Conservation (phyloP, 805 yeast species). For the Wickerhamiella hasegawae region DNA sequence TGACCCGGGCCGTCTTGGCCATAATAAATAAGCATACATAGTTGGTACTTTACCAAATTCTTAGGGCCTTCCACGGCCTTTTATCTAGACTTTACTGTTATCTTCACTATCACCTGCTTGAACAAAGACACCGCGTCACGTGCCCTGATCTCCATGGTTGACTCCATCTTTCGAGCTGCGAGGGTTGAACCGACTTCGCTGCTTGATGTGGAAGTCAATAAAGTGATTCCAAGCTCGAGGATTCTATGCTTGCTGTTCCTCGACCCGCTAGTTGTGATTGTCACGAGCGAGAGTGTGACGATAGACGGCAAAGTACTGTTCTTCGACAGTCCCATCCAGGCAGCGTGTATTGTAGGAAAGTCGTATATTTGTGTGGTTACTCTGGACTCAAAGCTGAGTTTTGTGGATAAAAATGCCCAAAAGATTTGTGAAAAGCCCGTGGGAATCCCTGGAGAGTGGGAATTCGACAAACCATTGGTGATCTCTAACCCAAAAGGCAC, state of each 20-base stretch:
- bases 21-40: too few species aligned
- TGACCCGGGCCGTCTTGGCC: too few species aligned
- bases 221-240: conserved; percentile 2
- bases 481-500: not conserved
- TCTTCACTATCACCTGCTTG: too few species aligned
- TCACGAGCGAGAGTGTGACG: conserved; percentile 1
- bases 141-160: too few species aligned
- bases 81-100: too few species aligned
- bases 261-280: conserved; percentile 2
- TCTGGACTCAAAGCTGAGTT: not conserved
- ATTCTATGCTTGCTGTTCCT: conserved; percentile 1
- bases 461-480: not conserved
- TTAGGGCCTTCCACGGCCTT: too few species aligned
- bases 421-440: not conserved
- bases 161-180: too few species aligned
- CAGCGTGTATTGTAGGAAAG: conserved; percentile 1
- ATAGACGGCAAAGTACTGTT: not conserved
- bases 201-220: not conserved
- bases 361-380: not conserved
- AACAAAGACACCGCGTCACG: too few species aligned
- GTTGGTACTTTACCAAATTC: too few species aligned
- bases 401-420: not conserved
- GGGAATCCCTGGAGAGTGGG: conserved; percentile 2
- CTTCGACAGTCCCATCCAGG: not conserved
- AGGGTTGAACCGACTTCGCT: too few species aligned